Base-by-base conservation (phyloP, 306 rosid species). In the Astragalus glycyphyllos region DNA sequence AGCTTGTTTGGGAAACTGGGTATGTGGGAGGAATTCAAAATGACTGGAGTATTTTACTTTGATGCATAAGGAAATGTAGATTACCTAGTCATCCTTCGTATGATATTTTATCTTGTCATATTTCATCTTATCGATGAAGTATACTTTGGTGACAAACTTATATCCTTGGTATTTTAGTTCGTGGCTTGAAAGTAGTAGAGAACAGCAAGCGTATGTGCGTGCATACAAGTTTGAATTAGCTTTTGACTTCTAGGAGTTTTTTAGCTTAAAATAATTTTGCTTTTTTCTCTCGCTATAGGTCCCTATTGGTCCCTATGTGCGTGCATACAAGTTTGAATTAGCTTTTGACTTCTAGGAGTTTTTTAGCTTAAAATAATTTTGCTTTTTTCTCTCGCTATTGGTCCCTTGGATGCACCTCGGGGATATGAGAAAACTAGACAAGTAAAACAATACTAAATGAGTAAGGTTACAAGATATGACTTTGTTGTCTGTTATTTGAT, bases 101-200 rank as follows among this genome's bases (percentile, higher is more conserved):
- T 17, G 34, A 63, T 50, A 35, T 71, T 64, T 35, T 78, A 29
- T 73, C 64, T 40, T 74, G 15, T 65, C n/a, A n/a, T n/a, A n/a
- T n/a, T n/a, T n/a, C n/a, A n/a, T n/a, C n/a, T n/a, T 74, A 29
- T 65, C 41, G 6, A 0, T 47, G 41, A 53, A 61, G 65, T 31
- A 31, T 71, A 45, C 41, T 78, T 64, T 29, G 63, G 23, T 15
- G 53, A 26, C 17, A 47, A 13, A 46, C 1, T 3, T 56, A 47
- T 62, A 62, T 35, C 40, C 32, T 4, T 60, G 64, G 31, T 29
- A 75, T 31, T 60, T 45, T 50, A 53, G 81, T 51, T 32, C 11
- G 6, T 65, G 23, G 37, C 44, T 51, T 42, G 38, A 32, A 69
- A 69, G 49, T 41, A n/a, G n/a, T n/a, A n/a, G n/a, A n/a, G n/a